These are phyloP conservation scores for Ophiostoma perfectum DNA, from an alignment of 2,329 filamentous ascomycete genomes.

Conservation along the genomic window DNA sequence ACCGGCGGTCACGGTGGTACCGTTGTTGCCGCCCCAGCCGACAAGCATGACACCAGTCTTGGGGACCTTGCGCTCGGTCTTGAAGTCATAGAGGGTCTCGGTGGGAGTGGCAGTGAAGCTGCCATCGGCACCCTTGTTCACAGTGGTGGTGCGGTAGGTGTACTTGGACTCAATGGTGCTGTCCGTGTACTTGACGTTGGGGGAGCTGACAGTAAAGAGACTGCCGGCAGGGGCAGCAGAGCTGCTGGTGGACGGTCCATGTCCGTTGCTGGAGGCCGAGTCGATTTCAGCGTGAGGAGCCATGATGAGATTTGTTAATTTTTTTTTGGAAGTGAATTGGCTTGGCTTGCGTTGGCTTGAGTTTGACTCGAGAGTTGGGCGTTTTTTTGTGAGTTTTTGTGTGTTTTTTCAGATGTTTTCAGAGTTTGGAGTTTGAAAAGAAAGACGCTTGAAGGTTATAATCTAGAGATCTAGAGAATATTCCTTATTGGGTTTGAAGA, in stretches of 20 bases:
- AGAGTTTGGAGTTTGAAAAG: background rate
- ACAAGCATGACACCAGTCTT: conserved; percentile 97
- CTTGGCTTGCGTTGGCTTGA: conserved; percentile 4
- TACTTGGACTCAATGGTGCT: conserved; percentile 87
- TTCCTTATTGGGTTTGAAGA: conserved; percentile 50
- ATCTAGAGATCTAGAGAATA: conserved; percentile 10
- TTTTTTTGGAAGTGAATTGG: conserved; percentile 14
- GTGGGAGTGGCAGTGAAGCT: conserved; percentile 78
- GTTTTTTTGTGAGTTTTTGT: background rate
- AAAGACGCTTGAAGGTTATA: conserved; percentile 10
- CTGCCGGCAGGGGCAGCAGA: conserved; percentile 46
- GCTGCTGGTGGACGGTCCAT: conserved; percentile 34
- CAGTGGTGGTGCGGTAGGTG: conserved; percentile 88
- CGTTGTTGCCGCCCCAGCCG: conserved; percentile 97
- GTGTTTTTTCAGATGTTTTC: no score
- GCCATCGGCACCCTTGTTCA: conserved; percentile 63
- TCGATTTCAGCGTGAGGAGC: conserved; percentile 77
- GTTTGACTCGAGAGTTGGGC: background rate
- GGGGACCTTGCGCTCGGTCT: conserved; percentile 87
- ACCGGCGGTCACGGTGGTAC: conserved; percentile 91
- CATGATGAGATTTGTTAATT: conserved; percentile 42
- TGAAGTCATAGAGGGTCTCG: conserved; percentile 93
- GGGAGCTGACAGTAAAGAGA: conserved; percentile 76
- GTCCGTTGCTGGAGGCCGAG: conserved; percentile 55
- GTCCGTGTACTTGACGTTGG: conserved; percentile 88